Percentiles rank a stretch among this genome's conserved stretches.
Conservation (phyloP, 768 basidiomycete species). For the Solioccasus polychromus region DNA sequence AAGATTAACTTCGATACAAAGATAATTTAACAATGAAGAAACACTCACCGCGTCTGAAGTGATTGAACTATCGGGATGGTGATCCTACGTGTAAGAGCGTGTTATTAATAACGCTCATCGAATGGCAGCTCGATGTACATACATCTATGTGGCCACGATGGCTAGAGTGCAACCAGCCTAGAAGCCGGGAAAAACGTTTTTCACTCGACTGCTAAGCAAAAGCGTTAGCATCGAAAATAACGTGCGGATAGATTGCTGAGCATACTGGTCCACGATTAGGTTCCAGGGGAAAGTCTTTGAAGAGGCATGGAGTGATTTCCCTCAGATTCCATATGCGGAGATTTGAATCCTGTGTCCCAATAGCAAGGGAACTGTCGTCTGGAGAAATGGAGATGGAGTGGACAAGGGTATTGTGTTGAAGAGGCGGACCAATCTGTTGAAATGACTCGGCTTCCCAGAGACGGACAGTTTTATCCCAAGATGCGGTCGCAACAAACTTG, state of each 20-base stretch:
- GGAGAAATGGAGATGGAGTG: conserved; percentile 17
- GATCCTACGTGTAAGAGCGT: neutral
- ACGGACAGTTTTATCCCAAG: conserved; percentile 27
- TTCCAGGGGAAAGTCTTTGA: conserved; percentile 8
- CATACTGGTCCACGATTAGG: conserved; percentile 16
- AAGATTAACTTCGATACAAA: neutral
- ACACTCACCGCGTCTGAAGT: neutral
- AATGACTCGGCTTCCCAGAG: conserved; percentile 24
- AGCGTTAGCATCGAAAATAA: neutral
- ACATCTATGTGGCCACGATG: too few species aligned
- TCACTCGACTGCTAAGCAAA: neutral
- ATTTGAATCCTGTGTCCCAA: conserved; percentile 13
- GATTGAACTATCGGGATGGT: neutral
- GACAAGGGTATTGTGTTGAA: conserved; percentile 10
- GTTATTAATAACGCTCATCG: neutral
- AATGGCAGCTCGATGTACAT: neutral
- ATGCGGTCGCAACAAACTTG: conserved; percentile 26
- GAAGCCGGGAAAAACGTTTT: too few species aligned
- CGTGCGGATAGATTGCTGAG: neutral
- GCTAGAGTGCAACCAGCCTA: too few species aligned
- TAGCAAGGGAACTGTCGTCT: conserved; percentile 12
- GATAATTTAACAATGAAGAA: neutral
- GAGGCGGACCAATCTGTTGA: conserved; percentile 15
- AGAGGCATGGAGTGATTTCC: conserved; percentile 10
- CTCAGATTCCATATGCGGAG: conserved; percentile 18